Percentiles rank a stretch among this genome's conserved stretches.
phyloP scores from a whole-genome alignment of 805 yeast species.

The Zygotorulaspora florentina region DNA sequence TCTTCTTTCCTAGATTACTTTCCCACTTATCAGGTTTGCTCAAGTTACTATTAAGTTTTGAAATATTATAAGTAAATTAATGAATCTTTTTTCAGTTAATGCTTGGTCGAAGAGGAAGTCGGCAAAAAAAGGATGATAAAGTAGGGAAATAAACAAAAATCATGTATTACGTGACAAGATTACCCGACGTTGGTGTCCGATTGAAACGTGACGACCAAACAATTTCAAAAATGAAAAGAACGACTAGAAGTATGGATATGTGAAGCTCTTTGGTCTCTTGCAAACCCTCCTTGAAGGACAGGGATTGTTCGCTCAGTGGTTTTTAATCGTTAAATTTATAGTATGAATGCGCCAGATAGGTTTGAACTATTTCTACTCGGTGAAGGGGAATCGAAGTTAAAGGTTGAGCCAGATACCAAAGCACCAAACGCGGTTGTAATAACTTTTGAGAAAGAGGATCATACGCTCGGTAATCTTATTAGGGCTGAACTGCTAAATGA shows the following conservation, averaged over 20 bases:
- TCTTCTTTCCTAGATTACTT: neutral
- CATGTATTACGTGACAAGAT: neutral
- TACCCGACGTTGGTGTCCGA: neutral
- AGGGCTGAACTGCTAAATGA: slow-evolving; percentile 84
- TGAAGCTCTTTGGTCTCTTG: too few relatives aligned
- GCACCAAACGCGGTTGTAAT: slow-evolving; percentile 93
- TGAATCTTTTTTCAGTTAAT: neutral
- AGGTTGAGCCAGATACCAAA: slow-evolving; percentile 87
- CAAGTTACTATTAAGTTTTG: neutral
- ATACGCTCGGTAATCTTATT: slow-evolving; percentile 86
- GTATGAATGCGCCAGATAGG: slow-evolving; percentile 98
- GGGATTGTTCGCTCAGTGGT: neutral
- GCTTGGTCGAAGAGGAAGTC: slow-evolving; percentile 1
- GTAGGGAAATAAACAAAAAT: neutral
- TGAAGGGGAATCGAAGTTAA: slow-evolving; percentile 94
- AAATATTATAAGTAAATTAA: neutral
- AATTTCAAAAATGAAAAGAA: neutral
- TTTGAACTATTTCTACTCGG: slow-evolving; percentile 94
- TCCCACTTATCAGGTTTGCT: neutral
- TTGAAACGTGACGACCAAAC: neutral
- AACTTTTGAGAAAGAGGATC: slow-evolving; percentile 95
- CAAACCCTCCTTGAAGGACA: neutral
- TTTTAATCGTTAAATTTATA: neutral
- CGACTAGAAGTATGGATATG: too few relatives aligned
- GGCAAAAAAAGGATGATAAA: slow-evolving; percentile 1